Conservation (phyloP, 257 asterid species). For the Nicotiana paniculata region DNA sequence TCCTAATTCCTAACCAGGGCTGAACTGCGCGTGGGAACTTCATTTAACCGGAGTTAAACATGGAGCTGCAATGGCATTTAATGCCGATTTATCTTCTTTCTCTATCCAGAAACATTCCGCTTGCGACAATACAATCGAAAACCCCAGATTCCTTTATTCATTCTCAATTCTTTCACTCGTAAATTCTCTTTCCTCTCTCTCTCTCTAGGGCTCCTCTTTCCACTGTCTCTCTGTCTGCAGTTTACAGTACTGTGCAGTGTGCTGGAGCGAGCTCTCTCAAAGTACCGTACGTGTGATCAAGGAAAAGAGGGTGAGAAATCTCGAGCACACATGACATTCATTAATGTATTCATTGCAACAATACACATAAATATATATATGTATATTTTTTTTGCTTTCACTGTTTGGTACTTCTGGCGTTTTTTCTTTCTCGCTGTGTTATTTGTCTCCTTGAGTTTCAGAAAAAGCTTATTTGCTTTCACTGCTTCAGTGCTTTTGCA, state of each 20-base stretch:
- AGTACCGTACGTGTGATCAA: neutral
- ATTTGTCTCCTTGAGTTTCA: neutral
- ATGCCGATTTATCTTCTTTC: neutral
- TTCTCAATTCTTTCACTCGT: neutral
- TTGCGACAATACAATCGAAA: neutral
- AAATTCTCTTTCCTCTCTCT: neutral
- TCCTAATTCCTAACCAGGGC: neutral
- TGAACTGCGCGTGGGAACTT: neutral
- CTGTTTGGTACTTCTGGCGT: neutral
- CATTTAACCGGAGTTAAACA: neutral
- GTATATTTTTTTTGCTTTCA: neutral
- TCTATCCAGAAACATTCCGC: neutral
- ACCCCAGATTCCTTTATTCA: neutral
- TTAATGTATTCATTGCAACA: neutral
- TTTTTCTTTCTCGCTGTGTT: neutral
- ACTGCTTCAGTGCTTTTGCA: neutral
- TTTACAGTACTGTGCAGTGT: neutral
- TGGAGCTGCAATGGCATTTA: neutral
- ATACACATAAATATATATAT: neutral
- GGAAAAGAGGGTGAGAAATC: neutral
- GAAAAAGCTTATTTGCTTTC: neutral
- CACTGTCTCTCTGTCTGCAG: conserved; percentile 6
- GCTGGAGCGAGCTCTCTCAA: neutral
- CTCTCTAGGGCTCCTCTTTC: neutral
- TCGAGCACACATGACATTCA: neutral